Evolutionary conservation across 805 yeast genomes (phyloP), one percentile per base, ranked within the genome.

Genomic region (Schwanniomyces pseudopolymorphus): DNA sequence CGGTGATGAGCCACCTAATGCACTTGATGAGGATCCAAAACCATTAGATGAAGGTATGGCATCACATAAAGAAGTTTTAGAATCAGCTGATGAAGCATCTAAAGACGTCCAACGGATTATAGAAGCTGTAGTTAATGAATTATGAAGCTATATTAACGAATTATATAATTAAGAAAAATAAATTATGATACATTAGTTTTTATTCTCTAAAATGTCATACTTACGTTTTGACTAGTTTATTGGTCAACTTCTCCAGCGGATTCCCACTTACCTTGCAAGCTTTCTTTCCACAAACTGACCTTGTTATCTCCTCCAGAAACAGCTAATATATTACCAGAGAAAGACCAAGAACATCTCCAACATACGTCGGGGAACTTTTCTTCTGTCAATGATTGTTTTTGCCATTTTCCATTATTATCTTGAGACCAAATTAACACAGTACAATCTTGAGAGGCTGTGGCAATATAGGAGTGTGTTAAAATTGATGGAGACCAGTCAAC

Each of bases 281-380:
- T 89, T 70, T 94, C 99, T 70, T 90, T 91, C 98, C 98, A 94
- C 65, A 94, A 78, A 26, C 96, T 89, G 38, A 94, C 92, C 70
- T 87, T 89, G 67, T 91, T 91, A 66, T 94, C 98, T 45, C 98
- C 98, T 40, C 97, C 96, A 41, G 94, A 83, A 37, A 94, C 87
- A 4, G 99, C 99, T 57, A 94, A 79, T 25, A 94, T 84, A 65
- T 94, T 94, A 44, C 99, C 99, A 40, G 96, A 86, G 56, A 91
- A 76, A 10, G 97, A 89, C 99, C 99, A 94, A 56, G 95, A 85
- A 41, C 96, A 96, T 66, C 97, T 84, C 99, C 99, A 94, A 57
- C 95, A 88, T 22, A 91, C 97, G 64, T 94, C 99, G 13, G 97
- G 94, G 78, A 94, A 94, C 63, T 83, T 85, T 33, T 89, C 96